These are phyloP conservation scores for Coix lacrymajobi DNA, from an alignment of 176 grass and related monocot genomes.

Conservation along the genomic window DNA sequence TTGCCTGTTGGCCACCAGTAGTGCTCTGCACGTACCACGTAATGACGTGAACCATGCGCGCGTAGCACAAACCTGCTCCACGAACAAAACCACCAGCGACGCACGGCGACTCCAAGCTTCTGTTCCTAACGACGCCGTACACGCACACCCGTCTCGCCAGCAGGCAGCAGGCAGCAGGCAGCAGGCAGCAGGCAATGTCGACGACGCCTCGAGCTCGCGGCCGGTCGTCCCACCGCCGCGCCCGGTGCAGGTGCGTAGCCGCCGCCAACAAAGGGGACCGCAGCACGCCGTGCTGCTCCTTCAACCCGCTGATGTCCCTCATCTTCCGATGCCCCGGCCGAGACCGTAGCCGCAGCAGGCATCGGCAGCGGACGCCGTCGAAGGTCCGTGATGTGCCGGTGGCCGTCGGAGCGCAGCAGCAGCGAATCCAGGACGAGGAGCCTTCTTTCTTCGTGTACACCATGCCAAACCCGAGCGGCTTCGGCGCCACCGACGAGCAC, in stretches of 20 bases:
- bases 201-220: slow-evolving; percentile 44
- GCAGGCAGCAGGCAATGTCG: slow-evolving; percentile 39
- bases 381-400: slow-evolving; percentile 13
- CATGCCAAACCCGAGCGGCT: slow-evolving; percentile 32
- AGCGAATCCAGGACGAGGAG: slow-evolving; percentile 33
- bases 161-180: no score
- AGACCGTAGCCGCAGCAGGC: neutral
- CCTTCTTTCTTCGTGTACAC: slow-evolving; percentile 53
- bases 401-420: neutral
- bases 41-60: neutral
- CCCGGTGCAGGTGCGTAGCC: slow-evolving; percentile 10
- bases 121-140: neutral
- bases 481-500: neutral
- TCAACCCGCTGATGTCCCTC: slow-evolving; percentile 42
- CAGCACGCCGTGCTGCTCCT: slow-evolving; percentile 22
- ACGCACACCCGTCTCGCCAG: neutral
- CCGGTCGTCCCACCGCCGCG: slow-evolving; percentile 31
- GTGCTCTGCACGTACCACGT: slow-evolving; percentile 46
- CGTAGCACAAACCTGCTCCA: neutral
- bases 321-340: slow-evolving; percentile 31
- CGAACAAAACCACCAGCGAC: neutral
- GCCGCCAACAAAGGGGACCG: neutral
- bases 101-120: neutral
- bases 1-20: neutral
- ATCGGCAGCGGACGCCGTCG: slow-evolving; percentile 22